A percentile compares a stretch with the other conserved stretches of the same genome.
Conservation (phyloP, 1,284 basidiomycete genomes). For the Pascua sp. region DNA sequence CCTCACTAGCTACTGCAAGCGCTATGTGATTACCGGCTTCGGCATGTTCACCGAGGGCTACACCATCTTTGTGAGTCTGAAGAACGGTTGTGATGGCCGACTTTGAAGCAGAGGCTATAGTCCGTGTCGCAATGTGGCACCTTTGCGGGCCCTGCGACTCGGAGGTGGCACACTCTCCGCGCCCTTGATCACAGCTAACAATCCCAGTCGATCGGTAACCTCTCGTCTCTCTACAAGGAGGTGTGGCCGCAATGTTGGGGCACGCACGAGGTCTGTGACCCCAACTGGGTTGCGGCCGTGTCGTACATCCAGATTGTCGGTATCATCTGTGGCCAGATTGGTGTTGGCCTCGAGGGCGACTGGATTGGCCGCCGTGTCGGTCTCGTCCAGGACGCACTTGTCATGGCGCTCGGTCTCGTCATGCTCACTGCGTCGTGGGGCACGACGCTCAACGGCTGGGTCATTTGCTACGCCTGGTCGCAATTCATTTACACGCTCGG, state of each 20-base stretch:
- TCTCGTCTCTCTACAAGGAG: constrained; percentile 51
- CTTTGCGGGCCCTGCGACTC: too few relatives aligned
- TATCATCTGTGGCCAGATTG: constrained; percentile 57
- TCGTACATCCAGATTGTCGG: constrained; percentile 43
- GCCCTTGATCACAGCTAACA: too few relatives aligned
- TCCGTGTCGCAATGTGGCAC: neutral
- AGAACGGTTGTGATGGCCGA: too few relatives aligned
- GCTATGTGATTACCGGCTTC: constrained; percentile 56
- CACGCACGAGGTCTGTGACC: constrained; percentile 50
- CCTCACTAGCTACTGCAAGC: constrained; percentile 50
- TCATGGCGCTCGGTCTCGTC: constrained; percentile 53
- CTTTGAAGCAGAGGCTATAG: too few relatives aligned
- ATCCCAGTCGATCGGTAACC: constrained; percentile 54
- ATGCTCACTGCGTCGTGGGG: constrained; percentile 59
- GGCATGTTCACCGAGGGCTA: constrained; percentile 56
- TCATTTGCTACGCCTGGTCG: constrained; percentile 54
- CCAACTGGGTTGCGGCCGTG: constrained; percentile 52
- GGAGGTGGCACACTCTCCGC: neutral
- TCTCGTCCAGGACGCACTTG: constrained; percentile 50
- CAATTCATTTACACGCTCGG: constrained; percentile 55
- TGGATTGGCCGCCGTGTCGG: constrained; percentile 57
- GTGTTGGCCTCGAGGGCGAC: constrained; percentile 57
- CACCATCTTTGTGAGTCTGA: constrained; percentile 32
- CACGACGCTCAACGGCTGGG: constrained; percentile 54
- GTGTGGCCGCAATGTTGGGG: constrained; percentile 56